Evolutionary conservation across 208 protist species (phyloP), one percentile per base, ranked within the genome.

Genomic region (Zelonia costaricensis): DNA sequence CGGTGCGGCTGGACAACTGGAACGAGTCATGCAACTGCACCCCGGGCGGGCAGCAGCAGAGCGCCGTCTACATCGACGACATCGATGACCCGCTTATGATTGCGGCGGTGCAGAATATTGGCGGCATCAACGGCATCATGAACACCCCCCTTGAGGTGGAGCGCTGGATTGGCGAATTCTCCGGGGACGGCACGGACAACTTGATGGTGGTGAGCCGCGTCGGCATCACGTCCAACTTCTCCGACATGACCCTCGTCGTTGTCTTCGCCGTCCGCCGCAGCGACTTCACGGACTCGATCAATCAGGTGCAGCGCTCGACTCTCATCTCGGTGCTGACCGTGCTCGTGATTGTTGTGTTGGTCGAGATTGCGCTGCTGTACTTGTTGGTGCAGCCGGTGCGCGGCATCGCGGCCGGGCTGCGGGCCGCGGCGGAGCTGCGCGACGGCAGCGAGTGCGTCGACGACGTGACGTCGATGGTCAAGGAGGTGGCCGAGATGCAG

Each of bases 401-500:
- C 22, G 47, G 64, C 18, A 28, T 84, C 20, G 53, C 59, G 22
- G 27, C 27, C 6, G 82, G 82, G 13, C 58, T 88, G 38, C 62
- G 44, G 0, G 58, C 70, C 12, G 70, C 80, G 45, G 67, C 68
- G 8, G 54, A 79, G 49, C 62, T 84, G 20, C 76, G 69, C 49
- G 74, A 80, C 48, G 76, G 74, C 59, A 68, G 58, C 33, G 47
- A 62, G 18, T 28, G 30, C 45, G 51, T 69, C n/a, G 52, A 62
- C 13, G 1, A 47, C 23, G 56, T 46, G 28, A 44, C 71, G 15
- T 76, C 72, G 12, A 27, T 82, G 5, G 53, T 88, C 22, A 72
- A 53, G n/a, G 82, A 88, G 51, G 44, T 88, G 5, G 67, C 76
- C 5, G 53, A 61, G 15, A 83, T 88, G 72, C 82, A 85, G 56